Evolutionary conservation across 2,329 filamentous ascomycete species (phyloP).

Genomic region (Ascochyta clinopodiicola): DNA sequence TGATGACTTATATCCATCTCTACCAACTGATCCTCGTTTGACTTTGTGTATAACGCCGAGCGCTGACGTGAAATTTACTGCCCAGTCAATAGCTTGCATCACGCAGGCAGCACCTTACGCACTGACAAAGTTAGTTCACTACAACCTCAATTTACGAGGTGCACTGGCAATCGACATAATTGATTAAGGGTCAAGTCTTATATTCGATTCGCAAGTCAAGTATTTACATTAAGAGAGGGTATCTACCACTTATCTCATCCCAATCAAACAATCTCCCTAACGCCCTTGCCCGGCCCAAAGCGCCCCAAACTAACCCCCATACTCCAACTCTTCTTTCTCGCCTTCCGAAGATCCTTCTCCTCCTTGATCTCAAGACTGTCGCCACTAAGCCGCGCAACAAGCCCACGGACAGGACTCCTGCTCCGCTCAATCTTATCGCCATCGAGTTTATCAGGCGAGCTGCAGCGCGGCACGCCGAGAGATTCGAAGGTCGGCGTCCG

Average conservation of each 20-base stretch:
- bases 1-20: conserved; percentile 4
- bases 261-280: conserved; percentile 35
- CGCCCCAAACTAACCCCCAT: conserved; percentile 28
- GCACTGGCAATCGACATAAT: not conserved
- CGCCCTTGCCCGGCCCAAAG: conserved; percentile 31
- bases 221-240: not conserved
- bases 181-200: not conserved
- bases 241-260: not conserved
- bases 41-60: not conserved
- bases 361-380: conserved; percentile 17
- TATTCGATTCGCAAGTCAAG: not conserved
- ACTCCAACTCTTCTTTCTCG: conserved; percentile 40
- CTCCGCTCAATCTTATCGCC: conserved; percentile 1
- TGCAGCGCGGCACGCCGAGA: conserved; percentile 8
- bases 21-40: not conserved
- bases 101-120: not conserved
- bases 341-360: conserved; percentile 22
- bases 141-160: not conserved
- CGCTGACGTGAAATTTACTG: not conserved
- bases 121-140: not conserved
- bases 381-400: conserved; percentile 23
- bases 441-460: not conserved
- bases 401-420: conserved; percentile 6
- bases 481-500: conserved; percentile 13
- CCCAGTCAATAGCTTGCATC: not conserved